Percentiles rank a stretch among this genome's conserved stretches.
phyloP scores from a whole-genome alignment of 148 eudicot genomes.

The Arctostaphylos glauca region DNA sequence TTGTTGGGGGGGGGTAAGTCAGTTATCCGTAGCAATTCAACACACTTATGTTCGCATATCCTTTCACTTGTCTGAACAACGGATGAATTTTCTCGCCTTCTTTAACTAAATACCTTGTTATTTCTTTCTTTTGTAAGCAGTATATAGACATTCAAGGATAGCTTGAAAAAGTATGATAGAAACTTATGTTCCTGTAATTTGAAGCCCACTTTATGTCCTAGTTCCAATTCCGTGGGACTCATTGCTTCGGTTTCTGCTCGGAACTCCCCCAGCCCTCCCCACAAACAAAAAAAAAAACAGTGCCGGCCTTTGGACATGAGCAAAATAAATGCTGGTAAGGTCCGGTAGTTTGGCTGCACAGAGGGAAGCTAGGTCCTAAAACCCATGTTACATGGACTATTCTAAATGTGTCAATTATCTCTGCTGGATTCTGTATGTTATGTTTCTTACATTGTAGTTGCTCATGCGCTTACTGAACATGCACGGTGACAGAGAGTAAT shows the following conservation, averaged over 20 bases:
- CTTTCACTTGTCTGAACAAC: not conserved
- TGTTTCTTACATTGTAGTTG: not conserved
- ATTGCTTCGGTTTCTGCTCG: no score
- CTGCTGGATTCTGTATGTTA: not conserved
- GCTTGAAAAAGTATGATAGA: no score
- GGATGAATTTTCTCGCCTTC: not conserved
- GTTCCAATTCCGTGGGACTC: no score
- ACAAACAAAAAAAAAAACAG: not conserved
- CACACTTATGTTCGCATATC: not conserved
- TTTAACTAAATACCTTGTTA: no score
- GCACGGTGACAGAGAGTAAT: not conserved
- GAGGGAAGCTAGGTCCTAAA: not conserved
- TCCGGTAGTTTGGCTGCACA: not conserved
- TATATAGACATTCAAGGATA: no score
- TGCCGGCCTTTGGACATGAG: not conserved
- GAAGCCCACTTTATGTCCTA: no score
- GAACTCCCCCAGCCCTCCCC: no score
- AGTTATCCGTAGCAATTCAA: no score
- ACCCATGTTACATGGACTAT: not conserved
- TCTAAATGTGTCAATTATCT: not conserved
- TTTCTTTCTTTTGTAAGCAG: no score
- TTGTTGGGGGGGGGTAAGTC: no score
- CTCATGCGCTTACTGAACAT: not conserved
- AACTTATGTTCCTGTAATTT: no score
- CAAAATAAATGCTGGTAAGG: not conserved